These are phyloP conservation scores for Ceratobasidium sp. DNA, from an alignment of 1,284 basidiomycete species.

Conservation along the genomic window DNA sequence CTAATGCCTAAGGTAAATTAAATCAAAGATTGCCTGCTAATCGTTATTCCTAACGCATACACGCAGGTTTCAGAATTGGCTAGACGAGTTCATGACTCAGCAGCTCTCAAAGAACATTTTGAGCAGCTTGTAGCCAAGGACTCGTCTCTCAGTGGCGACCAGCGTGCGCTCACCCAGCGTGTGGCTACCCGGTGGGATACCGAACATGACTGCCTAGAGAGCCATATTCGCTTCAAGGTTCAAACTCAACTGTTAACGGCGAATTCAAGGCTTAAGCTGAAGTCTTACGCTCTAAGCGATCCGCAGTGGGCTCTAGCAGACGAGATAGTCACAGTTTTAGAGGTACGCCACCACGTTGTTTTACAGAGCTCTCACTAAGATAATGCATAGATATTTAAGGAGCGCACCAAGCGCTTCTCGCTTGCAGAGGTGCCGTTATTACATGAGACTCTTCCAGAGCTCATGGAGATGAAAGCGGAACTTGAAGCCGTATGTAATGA, in stretches of 20 bases:
- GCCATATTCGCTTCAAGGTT: neutral
- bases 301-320: constrained; percentile 1
- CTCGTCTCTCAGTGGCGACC: neutral
- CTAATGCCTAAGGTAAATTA: neutral
- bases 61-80: neutral
- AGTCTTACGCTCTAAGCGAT: neutral
- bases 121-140: neutral
- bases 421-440: constrained; percentile 14
- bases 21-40: neutral
- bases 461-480: neutral
- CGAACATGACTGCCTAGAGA: neutral
- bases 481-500: constrained; percentile 20
- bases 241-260: neutral
- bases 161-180: neutral
- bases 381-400: constrained; percentile 27
- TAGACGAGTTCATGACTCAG: neutral
- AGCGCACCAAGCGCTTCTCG: constrained; percentile 19
- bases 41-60: neutral
- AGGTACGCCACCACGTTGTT: constrained; percentile 2
- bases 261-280: constrained; percentile 4
- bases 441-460: constrained; percentile 11
- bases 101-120: neutral
- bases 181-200: neutral
- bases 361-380: neutral
- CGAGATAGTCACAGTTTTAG: constrained; percentile 7